phyloP scores from a whole-genome alignment of 495 filamentous ascomycete genomes.

The Penicillium egyptiacum region DNA sequence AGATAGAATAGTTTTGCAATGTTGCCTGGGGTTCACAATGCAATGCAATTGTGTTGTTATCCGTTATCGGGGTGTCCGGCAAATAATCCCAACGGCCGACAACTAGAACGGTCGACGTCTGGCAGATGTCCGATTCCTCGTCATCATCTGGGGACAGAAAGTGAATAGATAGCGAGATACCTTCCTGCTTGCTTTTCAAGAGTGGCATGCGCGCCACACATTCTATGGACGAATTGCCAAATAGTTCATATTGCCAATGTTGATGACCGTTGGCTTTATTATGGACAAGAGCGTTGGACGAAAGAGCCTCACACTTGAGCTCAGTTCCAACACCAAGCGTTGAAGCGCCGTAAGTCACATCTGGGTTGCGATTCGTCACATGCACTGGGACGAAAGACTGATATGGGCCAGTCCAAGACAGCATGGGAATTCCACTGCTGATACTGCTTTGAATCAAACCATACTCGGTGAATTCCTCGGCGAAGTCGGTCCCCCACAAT shows the following conservation, averaged over 20 bases:
- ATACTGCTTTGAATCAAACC: constrained; percentile 45
- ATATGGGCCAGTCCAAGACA: constrained; percentile 40
- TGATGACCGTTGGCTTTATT: constrained; percentile 15
- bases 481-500: constrained; percentile 38
- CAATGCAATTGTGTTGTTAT: constrained; percentile 39
- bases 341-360: constrained; percentile 31
- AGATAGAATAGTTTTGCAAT: constrained; percentile 31
- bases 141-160: constrained; percentile 34
- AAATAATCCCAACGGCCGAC: constrained; percentile 44
- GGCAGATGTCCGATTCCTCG: constrained; percentile 31
- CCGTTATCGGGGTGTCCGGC: constrained; percentile 24
- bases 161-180: constrained; percentile 38
- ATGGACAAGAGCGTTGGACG: constrained; percentile 17
- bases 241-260: constrained; percentile 36
- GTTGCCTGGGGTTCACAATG: constrained; percentile 37
- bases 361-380: constrained; percentile 25
- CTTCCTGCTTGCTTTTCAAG: constrained; percentile 24
- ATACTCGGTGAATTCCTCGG: constrained; percentile 43
- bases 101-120: constrained; percentile 39
- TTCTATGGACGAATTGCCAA: constrained; percentile 25
- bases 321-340: constrained; percentile 37
- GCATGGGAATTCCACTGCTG: constrained; percentile 38
- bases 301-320: constrained; percentile 31
- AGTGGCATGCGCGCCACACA: constrained; percentile 34
- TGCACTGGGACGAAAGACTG: constrained; percentile 38